Conservation (phyloP, 1,139 yeast genomes). For the Diutina pseudorugosa region DNA sequence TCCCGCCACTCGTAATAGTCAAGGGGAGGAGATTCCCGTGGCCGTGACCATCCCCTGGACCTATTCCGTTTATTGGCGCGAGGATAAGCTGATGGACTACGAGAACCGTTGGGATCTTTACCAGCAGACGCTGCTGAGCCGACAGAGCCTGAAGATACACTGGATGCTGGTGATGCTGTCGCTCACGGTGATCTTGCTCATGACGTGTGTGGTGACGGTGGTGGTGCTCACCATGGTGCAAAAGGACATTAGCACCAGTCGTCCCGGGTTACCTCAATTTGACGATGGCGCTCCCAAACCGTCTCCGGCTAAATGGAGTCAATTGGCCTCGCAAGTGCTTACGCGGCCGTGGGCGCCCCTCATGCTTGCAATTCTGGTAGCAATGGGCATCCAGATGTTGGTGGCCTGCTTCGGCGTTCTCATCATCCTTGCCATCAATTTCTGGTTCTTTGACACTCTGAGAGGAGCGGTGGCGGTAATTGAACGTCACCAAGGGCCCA, state of each 20-base stretch:
- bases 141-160: constrained; percentile 38
- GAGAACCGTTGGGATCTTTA: constrained; percentile 67
- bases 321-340: constrained; percentile 41
- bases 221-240: constrained; percentile 42
- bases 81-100: constrained; percentile 58
- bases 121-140: constrained; percentile 41
- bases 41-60: constrained; percentile 50
- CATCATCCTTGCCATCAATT: constrained; percentile 41
- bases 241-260: constrained; percentile 19
- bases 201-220: constrained; percentile 52
- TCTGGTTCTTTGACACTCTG: constrained; percentile 13
- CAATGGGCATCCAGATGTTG: constrained; percentile 64
- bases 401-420: constrained; percentile 55
- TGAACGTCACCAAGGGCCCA: constrained; percentile 54
- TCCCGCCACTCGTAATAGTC: constrained; percentile 10
- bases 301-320: constrained; percentile 30
- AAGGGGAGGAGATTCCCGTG: constrained; percentile 7
- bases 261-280: not conserved
- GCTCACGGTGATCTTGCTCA: constrained; percentile 42
- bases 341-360: constrained; percentile 35
- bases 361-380: constrained; percentile 43
- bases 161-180: constrained; percentile 66
- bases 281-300: constrained; percentile 7
- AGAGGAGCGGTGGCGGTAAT: constrained; percentile 17
- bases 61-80: constrained; percentile 84